Conservation (phyloP, 345 rosid genomes). For the Raphanus raphanistrum region DNA sequence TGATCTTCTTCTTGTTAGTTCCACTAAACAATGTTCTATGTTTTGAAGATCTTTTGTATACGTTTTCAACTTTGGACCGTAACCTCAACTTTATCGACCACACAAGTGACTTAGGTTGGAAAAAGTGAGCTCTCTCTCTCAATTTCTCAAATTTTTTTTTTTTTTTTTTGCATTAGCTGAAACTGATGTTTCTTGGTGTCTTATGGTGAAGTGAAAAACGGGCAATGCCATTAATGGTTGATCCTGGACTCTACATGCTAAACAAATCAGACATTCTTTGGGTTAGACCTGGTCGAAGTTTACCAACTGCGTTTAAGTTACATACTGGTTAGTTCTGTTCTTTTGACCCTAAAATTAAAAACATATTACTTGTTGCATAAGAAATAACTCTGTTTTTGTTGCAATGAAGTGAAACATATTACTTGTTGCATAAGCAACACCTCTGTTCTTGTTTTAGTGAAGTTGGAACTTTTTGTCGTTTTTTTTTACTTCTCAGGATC, state of each 20-base stretch:
- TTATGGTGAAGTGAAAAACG: slow-evolving; percentile 67
- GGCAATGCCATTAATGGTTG: slow-evolving; percentile 91
- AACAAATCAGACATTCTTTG: slow-evolving; percentile 65
- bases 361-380: not conserved
- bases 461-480: not conserved
- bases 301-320: slow-evolving; percentile 87
- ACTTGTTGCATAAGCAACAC: no score
- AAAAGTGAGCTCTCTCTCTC: slow-evolving; percentile 46
- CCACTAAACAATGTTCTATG: not conserved
- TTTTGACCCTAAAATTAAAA: not conserved
- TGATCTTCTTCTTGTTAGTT: not conserved
- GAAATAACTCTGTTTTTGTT: not conserved
- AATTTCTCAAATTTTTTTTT: not conserved
- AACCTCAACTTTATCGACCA: slow-evolving; percentile 87
- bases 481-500: slow-evolving; percentile 34
- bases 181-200: slow-evolving; percentile 9
- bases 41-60: slow-evolving; percentile 68
- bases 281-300: slow-evolving; percentile 71
- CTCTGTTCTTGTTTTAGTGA: not conserved
- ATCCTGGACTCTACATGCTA: slow-evolving; percentile 82
- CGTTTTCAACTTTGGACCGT: slow-evolving; percentile 67
- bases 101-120: slow-evolving; percentile 90
- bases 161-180: not conserved
- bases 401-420: not conserved
- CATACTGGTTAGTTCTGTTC: slow-evolving; percentile 6